Conservation (phyloP, 306 rosid species). For the Astragalus glycyphyllos region DNA sequence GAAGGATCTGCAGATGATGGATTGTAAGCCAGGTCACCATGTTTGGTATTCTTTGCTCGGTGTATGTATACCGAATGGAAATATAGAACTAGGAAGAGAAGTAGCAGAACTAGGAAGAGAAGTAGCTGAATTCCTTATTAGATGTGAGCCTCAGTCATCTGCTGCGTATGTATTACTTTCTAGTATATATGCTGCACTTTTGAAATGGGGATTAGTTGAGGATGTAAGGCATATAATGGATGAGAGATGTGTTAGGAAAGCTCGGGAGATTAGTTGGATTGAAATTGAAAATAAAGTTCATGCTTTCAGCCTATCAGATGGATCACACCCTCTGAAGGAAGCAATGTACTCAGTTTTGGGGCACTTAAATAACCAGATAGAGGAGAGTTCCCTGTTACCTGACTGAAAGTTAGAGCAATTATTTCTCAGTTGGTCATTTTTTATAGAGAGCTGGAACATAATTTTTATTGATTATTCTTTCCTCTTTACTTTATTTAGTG, state of each 20-base stretch:
- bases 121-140: conserved; percentile 63
- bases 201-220: conserved; percentile 68
- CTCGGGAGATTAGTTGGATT: conserved; percentile 60
- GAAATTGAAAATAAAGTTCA: conserved; percentile 63
- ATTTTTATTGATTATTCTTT: conserved; percentile 34
- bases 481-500: conserved; percentile 24
- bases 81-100: conserved; percentile 60
- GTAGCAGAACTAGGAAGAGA: conserved; percentile 66
- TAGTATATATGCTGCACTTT: conserved; percentile 62
- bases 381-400: conserved; percentile 46
- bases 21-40: conserved; percentile 58
- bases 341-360: conserved; percentile 61
- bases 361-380: conserved; percentile 60
- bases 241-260: conserved; percentile 58
- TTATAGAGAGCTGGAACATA: conserved; percentile 40
- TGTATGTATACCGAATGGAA: conserved; percentile 61
- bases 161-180: conserved; percentile 63
- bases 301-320: conserved; percentile 62
- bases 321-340: conserved; percentile 63
- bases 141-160: conserved; percentile 65
- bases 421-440: conserved; percentile 38
- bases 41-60: conserved; percentile 67
- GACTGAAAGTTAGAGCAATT: conserved; percentile 42
- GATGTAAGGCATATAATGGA: conserved; percentile 65
- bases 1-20: conserved; percentile 58